These are phyloP conservation scores for Vigna hirtella DNA, from an alignment of 306 rosid genomes.

Conservation along the genomic window DNA sequence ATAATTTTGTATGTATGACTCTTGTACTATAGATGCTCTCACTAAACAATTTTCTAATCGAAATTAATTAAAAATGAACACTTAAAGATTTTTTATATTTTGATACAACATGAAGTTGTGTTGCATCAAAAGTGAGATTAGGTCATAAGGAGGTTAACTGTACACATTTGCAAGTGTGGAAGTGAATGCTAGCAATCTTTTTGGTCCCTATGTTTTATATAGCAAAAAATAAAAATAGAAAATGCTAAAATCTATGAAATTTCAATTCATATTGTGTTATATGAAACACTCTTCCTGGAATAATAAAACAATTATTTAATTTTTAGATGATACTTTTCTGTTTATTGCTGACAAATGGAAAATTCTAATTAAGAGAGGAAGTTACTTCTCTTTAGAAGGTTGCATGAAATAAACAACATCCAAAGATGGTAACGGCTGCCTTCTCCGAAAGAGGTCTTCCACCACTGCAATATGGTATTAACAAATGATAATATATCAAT, in stretches of 20 bases:
- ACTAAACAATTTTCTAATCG: slow-evolving; percentile 5
- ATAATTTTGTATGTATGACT: no score
- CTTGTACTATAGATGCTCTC: no score
- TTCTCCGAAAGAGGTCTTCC: slow-evolving; percentile 94
- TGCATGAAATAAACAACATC: slow-evolving; percentile 92
- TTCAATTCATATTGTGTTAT: neutral
- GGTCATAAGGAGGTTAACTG: neutral
- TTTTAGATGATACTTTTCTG: slow-evolving; percentile 25
- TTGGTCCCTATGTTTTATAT: neutral
- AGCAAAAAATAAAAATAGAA: neutral
- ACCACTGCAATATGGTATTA: slow-evolving; percentile 74
- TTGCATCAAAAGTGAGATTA: neutral
- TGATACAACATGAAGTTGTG: neutral
- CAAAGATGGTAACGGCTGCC: slow-evolving; percentile 95
- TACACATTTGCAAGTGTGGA: neutral
- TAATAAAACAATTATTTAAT: slow-evolving; percentile 12
- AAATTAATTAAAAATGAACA: slow-evolving; percentile 9
- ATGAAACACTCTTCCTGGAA: neutral
- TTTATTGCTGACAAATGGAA: neutral
- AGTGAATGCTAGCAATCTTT: neutral
- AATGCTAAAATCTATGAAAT: neutral
- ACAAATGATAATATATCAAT: slow-evolving; percentile 29
- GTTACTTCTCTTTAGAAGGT: slow-evolving; percentile 91
- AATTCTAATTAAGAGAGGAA: slow-evolving; percentile 37
- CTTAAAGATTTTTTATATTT: neutral